These are phyloP conservation scores for Cladosporium sp. DNA, from an alignment of 2,329 filamentous ascomycete species.

Conservation along the genomic window DNA sequence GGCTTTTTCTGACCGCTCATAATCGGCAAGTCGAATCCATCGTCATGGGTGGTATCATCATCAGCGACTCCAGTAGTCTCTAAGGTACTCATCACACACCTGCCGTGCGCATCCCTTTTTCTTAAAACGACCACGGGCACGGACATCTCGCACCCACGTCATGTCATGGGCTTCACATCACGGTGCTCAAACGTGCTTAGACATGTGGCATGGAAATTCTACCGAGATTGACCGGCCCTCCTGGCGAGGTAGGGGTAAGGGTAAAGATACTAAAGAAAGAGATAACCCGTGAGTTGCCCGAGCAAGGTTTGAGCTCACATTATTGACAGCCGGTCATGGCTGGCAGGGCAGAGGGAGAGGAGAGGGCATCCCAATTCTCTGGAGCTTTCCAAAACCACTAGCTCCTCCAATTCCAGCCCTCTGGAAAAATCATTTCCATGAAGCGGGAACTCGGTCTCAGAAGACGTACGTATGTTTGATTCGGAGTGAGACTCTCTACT, in stretches of 20 bases:
- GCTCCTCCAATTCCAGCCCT: not conserved
- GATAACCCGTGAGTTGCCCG: not conserved
- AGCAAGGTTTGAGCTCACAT: not conserved
- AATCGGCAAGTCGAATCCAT: not conserved
- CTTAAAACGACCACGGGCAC: slow-evolving; percentile 2
- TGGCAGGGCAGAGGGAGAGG: not conserved
- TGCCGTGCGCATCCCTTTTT: not conserved
- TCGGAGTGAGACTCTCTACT: slow-evolving; percentile 6
- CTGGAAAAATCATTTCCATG: not conserved
- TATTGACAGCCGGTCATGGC: not conserved
- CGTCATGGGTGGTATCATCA: not conserved
- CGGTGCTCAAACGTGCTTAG: slow-evolving; percentile 1
- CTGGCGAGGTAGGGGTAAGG: not conserved
- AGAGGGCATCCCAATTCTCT: not conserved
- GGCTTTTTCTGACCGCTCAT: not conserved
- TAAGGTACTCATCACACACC: not conserved
- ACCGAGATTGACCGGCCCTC: slow-evolving; percentile 2
- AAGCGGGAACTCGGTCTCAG: slow-evolving; percentile 2
- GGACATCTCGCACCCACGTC: slow-evolving; percentile 1
- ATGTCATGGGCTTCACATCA: slow-evolving; percentile 10
- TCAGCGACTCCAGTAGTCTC: not conserved
- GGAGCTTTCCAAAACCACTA: not conserved
- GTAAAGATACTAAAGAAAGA: too few species aligned
- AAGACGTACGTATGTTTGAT: not conserved
- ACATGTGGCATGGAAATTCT: not conserved